These are phyloP conservation scores for Fusarium vanettenii DNA, from an alignment of 2,329 filamentous ascomycete species.

Conservation along the genomic window DNA sequence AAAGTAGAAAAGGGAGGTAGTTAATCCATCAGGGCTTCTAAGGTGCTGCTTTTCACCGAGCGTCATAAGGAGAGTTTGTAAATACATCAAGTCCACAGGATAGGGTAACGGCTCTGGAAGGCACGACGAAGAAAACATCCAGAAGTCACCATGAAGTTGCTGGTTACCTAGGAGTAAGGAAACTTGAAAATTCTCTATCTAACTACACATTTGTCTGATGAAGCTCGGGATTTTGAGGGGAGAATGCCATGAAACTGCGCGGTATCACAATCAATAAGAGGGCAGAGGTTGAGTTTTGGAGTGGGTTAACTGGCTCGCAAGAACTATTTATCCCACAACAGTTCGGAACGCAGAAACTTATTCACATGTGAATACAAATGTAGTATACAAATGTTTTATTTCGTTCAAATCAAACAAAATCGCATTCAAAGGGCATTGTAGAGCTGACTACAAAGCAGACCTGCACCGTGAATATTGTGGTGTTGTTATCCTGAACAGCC, in stretches of 20 bases:
- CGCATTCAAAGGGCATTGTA: neutral
- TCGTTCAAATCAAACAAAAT: neutral
- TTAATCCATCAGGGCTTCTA: neutral
- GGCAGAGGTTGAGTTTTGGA: neutral
- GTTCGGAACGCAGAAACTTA: neutral
- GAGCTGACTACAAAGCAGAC: neutral
- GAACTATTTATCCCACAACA: neutral
- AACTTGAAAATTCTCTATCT: neutral
- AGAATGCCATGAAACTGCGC: neutral
- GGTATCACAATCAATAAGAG: too few relatives aligned
- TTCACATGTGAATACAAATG: neutral
- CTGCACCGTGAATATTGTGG: neutral
- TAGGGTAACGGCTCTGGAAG: neutral
- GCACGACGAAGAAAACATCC: neutral
- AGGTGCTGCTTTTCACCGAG: neutral
- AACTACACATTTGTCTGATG: neutral
- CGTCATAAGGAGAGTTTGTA: neutral
- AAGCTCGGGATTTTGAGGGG: neutral
- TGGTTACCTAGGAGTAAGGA: neutral
- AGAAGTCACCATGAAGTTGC: neutral
- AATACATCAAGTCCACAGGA: neutral
- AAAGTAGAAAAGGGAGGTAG: accelerated
- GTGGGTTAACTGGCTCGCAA: neutral
- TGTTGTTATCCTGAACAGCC: constrained; percentile 16
- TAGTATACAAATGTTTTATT: too few relatives aligned